Percentiles rank a stretch among this genome's conserved stretches.
These are phyloP conservation scores for Garcia nutans DNA, from an alignment of 345 rosid species.

Conservation along the genomic window DNA sequence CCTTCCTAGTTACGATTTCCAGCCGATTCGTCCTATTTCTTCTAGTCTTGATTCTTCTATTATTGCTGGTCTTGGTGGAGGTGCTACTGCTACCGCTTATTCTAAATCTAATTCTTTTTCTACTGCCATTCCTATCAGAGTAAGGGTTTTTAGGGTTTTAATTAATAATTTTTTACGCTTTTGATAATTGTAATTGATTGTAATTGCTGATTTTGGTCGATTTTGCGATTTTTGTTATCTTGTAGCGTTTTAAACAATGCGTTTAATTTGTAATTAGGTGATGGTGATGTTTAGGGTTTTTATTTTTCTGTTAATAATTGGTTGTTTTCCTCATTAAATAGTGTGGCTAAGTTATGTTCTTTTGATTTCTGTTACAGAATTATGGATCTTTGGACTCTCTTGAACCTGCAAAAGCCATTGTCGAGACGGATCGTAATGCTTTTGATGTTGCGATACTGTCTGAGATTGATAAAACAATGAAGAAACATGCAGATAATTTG, in stretches of 20 bases:
- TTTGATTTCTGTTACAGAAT: constrained; percentile 30
- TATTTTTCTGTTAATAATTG: not conserved
- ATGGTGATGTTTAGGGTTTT: not conserved
- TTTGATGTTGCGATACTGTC: constrained; percentile 41
- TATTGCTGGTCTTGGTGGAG: not conserved
- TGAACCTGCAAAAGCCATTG: constrained; percentile 53
- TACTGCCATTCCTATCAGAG: constrained; percentile 40
- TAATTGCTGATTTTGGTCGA: not conserved
- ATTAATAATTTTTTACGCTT: not conserved
- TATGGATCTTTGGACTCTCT: constrained; percentile 63
- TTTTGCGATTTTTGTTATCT: not conserved
- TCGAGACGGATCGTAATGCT: constrained; percentile 51
- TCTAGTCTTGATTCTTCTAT: constrained; percentile 13
- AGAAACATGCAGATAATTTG: constrained; percentile 68
- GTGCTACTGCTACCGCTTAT: constrained; percentile 33
- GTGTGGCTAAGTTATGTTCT: too few relatives aligned
- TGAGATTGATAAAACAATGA: constrained; percentile 70
- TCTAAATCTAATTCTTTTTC: constrained; percentile 26
- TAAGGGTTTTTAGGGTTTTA: constrained; percentile 18
- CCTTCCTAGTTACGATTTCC: constrained; percentile 85
- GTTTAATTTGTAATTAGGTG: not conserved
- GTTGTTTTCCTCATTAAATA: not conserved
- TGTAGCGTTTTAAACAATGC: not conserved
- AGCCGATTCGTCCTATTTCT: constrained; percentile 66
- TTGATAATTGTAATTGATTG: not conserved